These are phyloP conservation scores for Pseudoperonospora humuli DNA, from an alignment of 352 stramenopile species.

Conservation along the genomic window DNA sequence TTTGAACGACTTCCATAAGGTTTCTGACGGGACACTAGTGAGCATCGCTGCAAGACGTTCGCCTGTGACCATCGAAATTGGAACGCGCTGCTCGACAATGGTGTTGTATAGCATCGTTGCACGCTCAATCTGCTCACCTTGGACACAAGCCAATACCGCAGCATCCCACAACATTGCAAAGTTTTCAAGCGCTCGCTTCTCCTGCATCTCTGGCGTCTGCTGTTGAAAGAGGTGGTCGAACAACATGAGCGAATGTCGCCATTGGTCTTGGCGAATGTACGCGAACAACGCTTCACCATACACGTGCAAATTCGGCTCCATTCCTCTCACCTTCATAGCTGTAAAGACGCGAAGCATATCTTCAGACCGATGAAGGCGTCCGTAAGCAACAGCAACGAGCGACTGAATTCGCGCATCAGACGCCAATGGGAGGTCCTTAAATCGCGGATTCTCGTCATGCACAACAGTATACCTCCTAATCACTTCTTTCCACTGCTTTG, in stretches of 20 bases:
- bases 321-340: slow-evolving; percentile 59
- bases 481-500: slow-evolving; percentile 33
- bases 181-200: slow-evolving; percentile 27
- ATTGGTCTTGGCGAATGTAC: slow-evolving; percentile 56
- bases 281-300: slow-evolving; percentile 64
- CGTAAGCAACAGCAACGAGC: slow-evolving; percentile 53
- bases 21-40: slow-evolving; percentile 30
- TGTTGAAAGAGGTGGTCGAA: slow-evolving; percentile 65
- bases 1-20: slow-evolving; percentile 51
- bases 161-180: slow-evolving; percentile 68
- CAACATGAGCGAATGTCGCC: slow-evolving; percentile 60
- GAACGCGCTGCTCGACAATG: slow-evolving; percentile 30
- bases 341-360: slow-evolving; percentile 63
- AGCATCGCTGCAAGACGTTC: slow-evolving; percentile 42
- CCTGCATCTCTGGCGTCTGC: slow-evolving; percentile 28
- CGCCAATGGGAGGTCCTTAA: slow-evolving; percentile 25
- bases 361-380: slow-evolving; percentile 28
- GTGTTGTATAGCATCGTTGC: slow-evolving; percentile 36
- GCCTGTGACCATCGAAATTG: slow-evolving; percentile 39
- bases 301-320: slow-evolving; percentile 59
- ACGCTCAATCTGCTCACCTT: slow-evolving; percentile 38
- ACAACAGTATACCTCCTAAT: slow-evolving; percentile 27
- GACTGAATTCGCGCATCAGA: slow-evolving; percentile 50
- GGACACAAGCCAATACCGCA: slow-evolving; percentile 40
- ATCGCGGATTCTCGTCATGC: slow-evolving; percentile 4